Conservation (phyloP, 1,284 basidiomycete species). For the Boletus smithii region DNA sequence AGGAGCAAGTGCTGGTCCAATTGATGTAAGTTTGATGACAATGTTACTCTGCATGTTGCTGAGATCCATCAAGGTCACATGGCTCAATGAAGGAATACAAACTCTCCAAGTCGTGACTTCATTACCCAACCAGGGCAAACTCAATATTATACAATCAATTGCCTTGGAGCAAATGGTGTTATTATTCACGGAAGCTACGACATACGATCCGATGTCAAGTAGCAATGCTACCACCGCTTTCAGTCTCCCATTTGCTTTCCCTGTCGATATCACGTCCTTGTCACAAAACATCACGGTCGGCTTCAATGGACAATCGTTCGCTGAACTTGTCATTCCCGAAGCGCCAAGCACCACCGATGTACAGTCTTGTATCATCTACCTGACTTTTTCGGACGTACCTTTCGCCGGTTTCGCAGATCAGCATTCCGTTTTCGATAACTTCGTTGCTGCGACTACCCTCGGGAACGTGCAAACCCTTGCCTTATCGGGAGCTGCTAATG, state of each 20-base stretch:
- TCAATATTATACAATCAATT: slow-evolving; percentile 67
- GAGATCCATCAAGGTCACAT: slow-evolving; percentile 48
- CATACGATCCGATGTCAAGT: slow-evolving; percentile 58
- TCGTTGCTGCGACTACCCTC: slow-evolving; percentile 65
- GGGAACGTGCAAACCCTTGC: slow-evolving; percentile 48
- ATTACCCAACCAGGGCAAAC: slow-evolving; percentile 62
- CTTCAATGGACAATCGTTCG: slow-evolving; percentile 55
- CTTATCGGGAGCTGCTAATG: slow-evolving; percentile 59
- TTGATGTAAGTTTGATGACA: slow-evolving; percentile 43
- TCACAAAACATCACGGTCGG: slow-evolving; percentile 62
- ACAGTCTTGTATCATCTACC: slow-evolving; percentile 55
- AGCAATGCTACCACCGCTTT: slow-evolving; percentile 65
- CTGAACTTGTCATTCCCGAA: slow-evolving; percentile 60
- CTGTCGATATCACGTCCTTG: slow-evolving; percentile 62
- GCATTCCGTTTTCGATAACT: slow-evolving; percentile 57
- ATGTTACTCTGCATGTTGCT: slow-evolving; percentile 5
- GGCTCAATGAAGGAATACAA: slow-evolving; percentile 77
- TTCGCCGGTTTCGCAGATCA: slow-evolving; percentile 54
- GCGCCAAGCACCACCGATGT: slow-evolving; percentile 63
- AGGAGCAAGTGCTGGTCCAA: slow-evolving; percentile 63
- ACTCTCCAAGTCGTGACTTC: slow-evolving; percentile 57
- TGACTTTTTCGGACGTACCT: slow-evolving; percentile 61
- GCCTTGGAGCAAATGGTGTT: slow-evolving; percentile 61
- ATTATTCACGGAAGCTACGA: slow-evolving; percentile 54
- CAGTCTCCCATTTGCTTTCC: slow-evolving; percentile 69